Percentiles rank a stretch among this genome's conserved stretches.
These are phyloP conservation scores for Pseudocercospora ulei DNA, from an alignment of 2,329 filamentous ascomycete species.

Conservation along the genomic window DNA sequence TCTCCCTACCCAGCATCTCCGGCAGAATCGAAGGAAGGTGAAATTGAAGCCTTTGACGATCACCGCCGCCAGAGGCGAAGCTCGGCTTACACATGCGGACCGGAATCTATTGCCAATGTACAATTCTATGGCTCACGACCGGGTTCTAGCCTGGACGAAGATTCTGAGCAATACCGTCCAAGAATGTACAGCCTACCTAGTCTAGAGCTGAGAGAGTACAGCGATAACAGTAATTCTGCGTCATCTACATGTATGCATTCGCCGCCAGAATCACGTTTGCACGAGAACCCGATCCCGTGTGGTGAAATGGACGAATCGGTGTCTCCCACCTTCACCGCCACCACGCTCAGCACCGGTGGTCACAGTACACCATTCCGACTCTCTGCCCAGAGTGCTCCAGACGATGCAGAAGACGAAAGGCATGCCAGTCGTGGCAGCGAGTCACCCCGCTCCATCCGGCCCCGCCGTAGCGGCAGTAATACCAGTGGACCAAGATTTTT, in stretches of 20 bases:
- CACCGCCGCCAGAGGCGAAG: conserved; percentile 2
- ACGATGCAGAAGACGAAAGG: conserved; percentile 1
- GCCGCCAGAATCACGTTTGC: conserved; percentile 2
- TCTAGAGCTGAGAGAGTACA: conserved; percentile 18
- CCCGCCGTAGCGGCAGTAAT: not conserved
- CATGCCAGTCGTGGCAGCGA: not conserved
- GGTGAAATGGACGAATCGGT: conserved; percentile 21
- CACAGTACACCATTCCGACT: conserved; percentile 27
- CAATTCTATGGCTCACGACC: conserved; percentile 25
- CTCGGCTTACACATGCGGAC: conserved; percentile 15
- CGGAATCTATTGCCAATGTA: conserved; percentile 21
- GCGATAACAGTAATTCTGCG: conserved; percentile 11
- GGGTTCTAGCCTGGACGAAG: conserved; percentile 15
- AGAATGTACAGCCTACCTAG: conserved; percentile 21
- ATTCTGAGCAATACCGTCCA: conserved; percentile 18
- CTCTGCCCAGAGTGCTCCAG: conserved; percentile 13
- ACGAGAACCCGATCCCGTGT: conserved; percentile 11
- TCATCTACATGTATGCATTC: conserved; percentile 10
- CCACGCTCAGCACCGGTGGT: conserved; percentile 29
- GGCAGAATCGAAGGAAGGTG: not conserved
- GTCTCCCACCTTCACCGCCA: conserved; percentile 32
- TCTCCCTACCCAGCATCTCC: conserved; percentile 2
- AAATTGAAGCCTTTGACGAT: not conserved
- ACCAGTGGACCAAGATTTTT: conserved; percentile 11
- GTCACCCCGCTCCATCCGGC: not conserved